These are phyloP conservation scores for Lentinula guzmanii DNA, from an alignment of 768 basidiomycete genomes.

Conservation along the genomic window DNA sequence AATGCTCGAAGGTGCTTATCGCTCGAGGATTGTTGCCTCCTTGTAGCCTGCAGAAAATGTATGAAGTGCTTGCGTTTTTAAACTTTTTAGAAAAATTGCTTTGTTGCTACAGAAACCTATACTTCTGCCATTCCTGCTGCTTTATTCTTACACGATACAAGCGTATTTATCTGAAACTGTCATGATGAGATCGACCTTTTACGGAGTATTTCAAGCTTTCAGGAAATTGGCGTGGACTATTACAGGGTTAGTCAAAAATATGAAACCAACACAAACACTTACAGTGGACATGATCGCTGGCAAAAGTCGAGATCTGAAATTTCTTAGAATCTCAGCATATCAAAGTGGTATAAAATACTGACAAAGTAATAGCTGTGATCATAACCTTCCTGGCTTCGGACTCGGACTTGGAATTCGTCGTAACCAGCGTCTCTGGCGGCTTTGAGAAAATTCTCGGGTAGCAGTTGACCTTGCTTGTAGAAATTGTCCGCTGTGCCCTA, in stretches of 20 bases:
- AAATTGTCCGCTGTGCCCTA: constrained; percentile 82
- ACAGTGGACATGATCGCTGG: constrained; percentile 87
- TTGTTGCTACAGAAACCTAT: not conserved
- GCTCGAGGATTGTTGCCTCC: constrained; percentile 36
- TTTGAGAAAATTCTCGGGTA: constrained; percentile 83
- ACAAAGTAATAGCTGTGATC: constrained; percentile 90
- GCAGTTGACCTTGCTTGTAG: constrained; percentile 79
- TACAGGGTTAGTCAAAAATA: constrained; percentile 12
- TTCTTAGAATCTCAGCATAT: not conserved
- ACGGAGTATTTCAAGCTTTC: constrained; percentile 42
- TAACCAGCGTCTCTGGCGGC: constrained; percentile 72
- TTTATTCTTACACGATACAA: too few relatives aligned
- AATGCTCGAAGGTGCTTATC: constrained; percentile 58
- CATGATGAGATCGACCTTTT: too few relatives aligned
- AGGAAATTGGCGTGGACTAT: constrained; percentile 85
- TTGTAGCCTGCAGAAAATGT: constrained; percentile 2
- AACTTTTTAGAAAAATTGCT: not conserved
- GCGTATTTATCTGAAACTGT: too few relatives aligned
- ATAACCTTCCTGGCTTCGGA: constrained; percentile 77
- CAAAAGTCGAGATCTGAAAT: constrained; percentile 80
- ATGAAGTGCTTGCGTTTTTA: not conserved
- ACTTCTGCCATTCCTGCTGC: too few relatives aligned
- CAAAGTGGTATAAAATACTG: not conserved
- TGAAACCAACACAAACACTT: constrained; percentile 23
- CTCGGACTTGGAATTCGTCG: constrained; percentile 68